These are phyloP conservation scores for Exophiala alcalophila DNA, from an alignment of 2,329 filamentous ascomycete species.

Conservation along the genomic window DNA sequence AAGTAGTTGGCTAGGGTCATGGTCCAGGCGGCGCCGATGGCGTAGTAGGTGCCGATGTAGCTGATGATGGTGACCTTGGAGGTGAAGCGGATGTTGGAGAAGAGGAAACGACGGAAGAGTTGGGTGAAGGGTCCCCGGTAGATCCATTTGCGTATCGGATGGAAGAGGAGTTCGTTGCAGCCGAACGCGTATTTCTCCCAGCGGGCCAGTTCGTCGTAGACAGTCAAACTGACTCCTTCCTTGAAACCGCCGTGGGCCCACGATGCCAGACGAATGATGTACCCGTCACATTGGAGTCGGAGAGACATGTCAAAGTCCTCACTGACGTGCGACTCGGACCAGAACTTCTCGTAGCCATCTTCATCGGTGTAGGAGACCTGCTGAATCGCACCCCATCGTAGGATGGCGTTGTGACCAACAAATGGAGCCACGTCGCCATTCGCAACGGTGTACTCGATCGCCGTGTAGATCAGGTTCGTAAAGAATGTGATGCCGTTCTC, in stretches of 20 bases:
- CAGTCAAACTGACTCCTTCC: slow-evolving; percentile 77
- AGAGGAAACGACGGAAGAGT: slow-evolving; percentile 71
- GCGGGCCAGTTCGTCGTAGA: slow-evolving; percentile 78
- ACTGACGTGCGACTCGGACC: slow-evolving; percentile 72
- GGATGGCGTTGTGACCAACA: slow-evolving; percentile 73
- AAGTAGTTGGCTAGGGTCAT: slow-evolving; percentile 69
- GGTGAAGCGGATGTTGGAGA: slow-evolving; percentile 58
- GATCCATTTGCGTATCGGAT: slow-evolving; percentile 71
- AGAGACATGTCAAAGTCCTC: slow-evolving; percentile 76
- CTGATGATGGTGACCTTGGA: slow-evolving; percentile 70
- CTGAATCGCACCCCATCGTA: slow-evolving; percentile 66
- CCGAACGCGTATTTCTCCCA: slow-evolving; percentile 89
- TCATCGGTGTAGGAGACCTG: slow-evolving; percentile 53
- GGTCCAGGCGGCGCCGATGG: slow-evolving; percentile 65
- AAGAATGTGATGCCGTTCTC: slow-evolving; percentile 77
- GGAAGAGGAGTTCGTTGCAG: slow-evolving; percentile 77
- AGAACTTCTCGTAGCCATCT: slow-evolving; percentile 56
- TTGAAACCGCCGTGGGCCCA: slow-evolving; percentile 70
- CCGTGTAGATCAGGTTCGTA: slow-evolving; percentile 72
- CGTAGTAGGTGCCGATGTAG: slow-evolving; percentile 70
- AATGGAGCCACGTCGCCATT: slow-evolving; percentile 72
- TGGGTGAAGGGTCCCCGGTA: slow-evolving; percentile 74
- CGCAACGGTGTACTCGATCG: slow-evolving; percentile 67
- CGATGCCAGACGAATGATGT: slow-evolving; percentile 65
- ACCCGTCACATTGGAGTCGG: slow-evolving; percentile 66